Evolutionary conservation across 495 filamentous ascomycete genomes (phyloP), one percentile per base, ranked within the genome.

Genomic region (Podospora bellae-mahoneyi): DNA sequence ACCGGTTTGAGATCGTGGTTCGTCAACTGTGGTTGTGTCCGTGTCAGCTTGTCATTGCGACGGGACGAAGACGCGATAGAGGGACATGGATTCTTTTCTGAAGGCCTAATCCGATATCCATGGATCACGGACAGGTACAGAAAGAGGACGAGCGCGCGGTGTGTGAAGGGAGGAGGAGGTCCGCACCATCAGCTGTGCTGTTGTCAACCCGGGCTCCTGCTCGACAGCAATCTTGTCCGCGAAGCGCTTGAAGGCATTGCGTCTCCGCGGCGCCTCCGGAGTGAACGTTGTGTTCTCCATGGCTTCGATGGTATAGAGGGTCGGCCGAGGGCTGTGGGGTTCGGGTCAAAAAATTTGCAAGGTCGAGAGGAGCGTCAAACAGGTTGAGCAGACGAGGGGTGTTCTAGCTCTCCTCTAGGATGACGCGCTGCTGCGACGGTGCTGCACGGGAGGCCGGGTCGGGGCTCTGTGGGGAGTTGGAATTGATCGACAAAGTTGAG

Each of bases 1-100:
- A 97, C 94, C 84, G 94, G 94, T 75, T 92, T 93, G 70, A 97
- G 83, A 78, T 97, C 94, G 79, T 90, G 78, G 77, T 97, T 97
- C 66, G 88, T 91, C 77, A 97, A 84, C 92, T 82, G 73, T 48
- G 39, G 39, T 1, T 1, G 55, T 6, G 54, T 32, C 32, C 28
- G 27, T 63, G 61, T 63, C 61, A 63, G 61, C 32, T 63, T 28
- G 18, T 26, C 27, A 32, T 34, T 32, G 30, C 30, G 30, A 32
- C 30, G 30, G 30, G 30, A 32, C 30, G 3, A 32, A 32, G 4
- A 32, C 4, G 39, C 39, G 39, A 48, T 48, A 13, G 39, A 10
- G 39, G 15, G 15, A 0, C 39, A 48, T 48, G 39, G 15, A 10
- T 16, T 10, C 39, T 48, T 16, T 16, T 10, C 39, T 16, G 9